phyloP scores from a whole-genome alignment of 768 basidiomycete species.

The Lanmaoa rubissima region DNA sequence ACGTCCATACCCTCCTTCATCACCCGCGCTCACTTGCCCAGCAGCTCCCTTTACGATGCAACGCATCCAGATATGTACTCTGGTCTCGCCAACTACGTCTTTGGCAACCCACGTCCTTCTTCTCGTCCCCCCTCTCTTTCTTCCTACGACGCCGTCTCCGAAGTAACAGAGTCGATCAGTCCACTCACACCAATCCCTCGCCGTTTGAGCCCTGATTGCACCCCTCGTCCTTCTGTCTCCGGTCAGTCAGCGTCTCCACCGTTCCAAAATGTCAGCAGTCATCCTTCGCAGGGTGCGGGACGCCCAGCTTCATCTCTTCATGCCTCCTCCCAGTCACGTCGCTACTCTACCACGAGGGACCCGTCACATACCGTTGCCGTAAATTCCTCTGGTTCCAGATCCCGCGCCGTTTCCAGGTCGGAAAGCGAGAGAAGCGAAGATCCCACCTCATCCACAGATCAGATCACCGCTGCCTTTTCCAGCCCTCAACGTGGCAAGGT shows the following conservation, averaged over 20 bases:
- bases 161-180: constrained; percentile 32
- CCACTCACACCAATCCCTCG: constrained; percentile 34
- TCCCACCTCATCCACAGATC: constrained; percentile 36
- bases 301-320: constrained; percentile 20
- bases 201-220: constrained; percentile 37
- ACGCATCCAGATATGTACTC: constrained; percentile 33
- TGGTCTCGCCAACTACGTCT: constrained; percentile 41
- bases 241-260: constrained; percentile 5
- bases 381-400: background rate
- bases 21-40: background rate
- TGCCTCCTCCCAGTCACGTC: constrained; percentile 16
- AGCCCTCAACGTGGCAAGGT: constrained; percentile 24
- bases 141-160: constrained; percentile 11
- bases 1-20: background rate
- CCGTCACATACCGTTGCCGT: background rate
- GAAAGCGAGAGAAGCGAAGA: constrained; percentile 38
- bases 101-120: constrained; percentile 34
- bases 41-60: background rate
- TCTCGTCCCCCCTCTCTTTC: constrained; percentile 16
- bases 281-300: constrained; percentile 33
- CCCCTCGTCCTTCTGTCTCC: constrained; percentile 45
- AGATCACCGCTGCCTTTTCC: constrained; percentile 20
- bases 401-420: constrained; percentile 17
- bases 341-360: constrained; percentile 12
- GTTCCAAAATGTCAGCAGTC: constrained; percentile 29